A percentile compares a stretch with the other conserved stretches of the same genome.
phyloP scores from a whole-genome alignment of 805 yeast genomes.

The Kockiozyma suomiensis region DNA sequence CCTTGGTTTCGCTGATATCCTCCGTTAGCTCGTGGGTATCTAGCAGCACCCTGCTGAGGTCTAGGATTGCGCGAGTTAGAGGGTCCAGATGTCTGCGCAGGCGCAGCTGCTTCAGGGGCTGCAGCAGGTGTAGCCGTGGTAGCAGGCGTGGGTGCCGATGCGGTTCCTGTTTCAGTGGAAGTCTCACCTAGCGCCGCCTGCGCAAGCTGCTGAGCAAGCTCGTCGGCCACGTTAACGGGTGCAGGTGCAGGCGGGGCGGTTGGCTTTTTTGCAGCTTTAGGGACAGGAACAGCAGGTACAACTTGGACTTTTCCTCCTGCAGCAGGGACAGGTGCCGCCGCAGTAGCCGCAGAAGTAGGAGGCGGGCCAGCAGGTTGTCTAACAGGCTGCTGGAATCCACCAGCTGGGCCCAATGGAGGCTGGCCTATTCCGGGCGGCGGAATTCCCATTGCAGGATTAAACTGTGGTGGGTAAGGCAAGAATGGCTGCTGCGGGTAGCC shows the following conservation, averaged over 20 bases:
- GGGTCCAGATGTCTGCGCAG: too few relatives aligned
- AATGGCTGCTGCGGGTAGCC: constrained; percentile 29
- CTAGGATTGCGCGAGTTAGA: not conserved
- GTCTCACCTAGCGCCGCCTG: constrained; percentile 18
- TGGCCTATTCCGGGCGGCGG: constrained; percentile 19
- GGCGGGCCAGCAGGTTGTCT: constrained; percentile 30
- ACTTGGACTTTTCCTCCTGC: constrained; percentile 19
- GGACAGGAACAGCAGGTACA: constrained; percentile 33
- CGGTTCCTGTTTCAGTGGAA: constrained; percentile 28
- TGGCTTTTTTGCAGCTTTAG: constrained; percentile 20
- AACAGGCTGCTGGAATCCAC: constrained; percentile 18
- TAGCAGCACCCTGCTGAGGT: not conserved
- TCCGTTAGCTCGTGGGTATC: constrained; percentile 3
- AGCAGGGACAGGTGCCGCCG: constrained; percentile 14
- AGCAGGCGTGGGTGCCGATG: constrained; percentile 10
- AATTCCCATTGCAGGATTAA: constrained; percentile 23
- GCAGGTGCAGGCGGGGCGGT: constrained; percentile 25
- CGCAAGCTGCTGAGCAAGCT: constrained; percentile 24
- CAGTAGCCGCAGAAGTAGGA: constrained; percentile 3
- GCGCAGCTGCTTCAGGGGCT: constrained; percentile 1
- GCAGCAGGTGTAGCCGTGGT: not conserved
- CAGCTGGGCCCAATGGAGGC: constrained; percentile 21
- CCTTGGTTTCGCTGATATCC: not conserved
- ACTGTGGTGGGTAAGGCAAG: constrained; percentile 37
- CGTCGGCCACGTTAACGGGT: constrained; percentile 29